A percentile compares a stretch with the other conserved stretches of the same genome.
Conservation (phyloP, 805 yeast species). For the Barnettozyma sucrosica region DNA sequence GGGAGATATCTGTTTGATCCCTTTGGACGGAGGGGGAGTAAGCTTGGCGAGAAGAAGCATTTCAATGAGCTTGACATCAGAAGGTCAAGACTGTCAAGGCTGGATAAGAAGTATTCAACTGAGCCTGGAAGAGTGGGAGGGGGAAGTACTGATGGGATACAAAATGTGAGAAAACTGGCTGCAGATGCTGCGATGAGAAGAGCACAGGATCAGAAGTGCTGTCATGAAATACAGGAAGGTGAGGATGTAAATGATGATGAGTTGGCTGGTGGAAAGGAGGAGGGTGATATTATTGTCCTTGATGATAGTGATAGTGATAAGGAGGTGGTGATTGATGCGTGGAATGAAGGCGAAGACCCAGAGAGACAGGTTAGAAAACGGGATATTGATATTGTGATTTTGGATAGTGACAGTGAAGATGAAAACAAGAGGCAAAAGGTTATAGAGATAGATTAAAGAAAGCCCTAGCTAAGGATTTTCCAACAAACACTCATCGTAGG, state of each 20-base stretch:
- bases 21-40: constrained; percentile 13
- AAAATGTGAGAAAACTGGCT: constrained; percentile 38
- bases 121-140: constrained; percentile 17
- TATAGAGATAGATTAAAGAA: not conserved
- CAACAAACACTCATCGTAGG: too few species aligned
- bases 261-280: constrained; percentile 23
- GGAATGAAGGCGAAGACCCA: not conserved
- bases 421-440: not conserved
- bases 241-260: constrained; percentile 42
- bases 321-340: not conserved
- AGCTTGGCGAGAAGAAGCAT: constrained; percentile 31
- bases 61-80: constrained; percentile 27
- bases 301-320: constrained; percentile 3
- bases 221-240: constrained; percentile 28
- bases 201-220: constrained; percentile 45
- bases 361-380: not conserved
- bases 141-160: constrained; percentile 1
- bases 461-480: not conserved
- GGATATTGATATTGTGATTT: not conserved
- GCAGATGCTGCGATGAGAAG: constrained; percentile 62
- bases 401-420: not conserved
- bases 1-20: constrained; percentile 5
- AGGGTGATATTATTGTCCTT: constrained; percentile 3
- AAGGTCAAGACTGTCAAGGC: constrained; percentile 37
- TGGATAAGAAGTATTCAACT: constrained; percentile 25